These are phyloP conservation scores for Artemisia argyi DNA, from an alignment of 129 eudicot species.

Conservation along the genomic window DNA sequence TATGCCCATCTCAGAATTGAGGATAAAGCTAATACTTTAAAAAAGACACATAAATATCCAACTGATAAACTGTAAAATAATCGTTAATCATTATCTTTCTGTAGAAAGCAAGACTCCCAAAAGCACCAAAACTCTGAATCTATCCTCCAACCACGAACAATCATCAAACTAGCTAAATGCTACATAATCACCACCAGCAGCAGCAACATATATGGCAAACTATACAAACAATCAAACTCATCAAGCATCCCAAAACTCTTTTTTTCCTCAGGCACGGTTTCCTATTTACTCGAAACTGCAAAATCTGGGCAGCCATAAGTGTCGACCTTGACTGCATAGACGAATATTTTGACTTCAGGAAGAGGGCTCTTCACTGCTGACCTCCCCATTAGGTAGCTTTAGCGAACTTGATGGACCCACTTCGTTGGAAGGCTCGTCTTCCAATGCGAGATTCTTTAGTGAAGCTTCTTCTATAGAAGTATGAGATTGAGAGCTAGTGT, in stretches of 20 bases:
- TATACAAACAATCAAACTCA: slow-evolving; percentile 11
- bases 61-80: neutral
- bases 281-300: slow-evolving; percentile 33
- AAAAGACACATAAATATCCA: neutral
- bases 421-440: slow-evolving; percentile 27
- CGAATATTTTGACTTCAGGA: slow-evolving; percentile 17
- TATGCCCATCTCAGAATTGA: neutral
- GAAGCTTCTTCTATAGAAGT: slow-evolving; percentile 35
- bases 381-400: slow-evolving; percentile 39
- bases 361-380: slow-evolving; percentile 22
- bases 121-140: slow-evolving; percentile 3
- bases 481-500: slow-evolving; percentile 16
- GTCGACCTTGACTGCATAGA: slow-evolving; percentile 10
- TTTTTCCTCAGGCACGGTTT: too few species aligned
- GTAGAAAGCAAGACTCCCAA: neutral
- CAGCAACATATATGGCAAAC: slow-evolving; percentile 3
- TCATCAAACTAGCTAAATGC: slow-evolving; percentile 12
- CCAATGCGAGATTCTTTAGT: slow-evolving; percentile 39
- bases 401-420: slow-evolving; percentile 9
- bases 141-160: slow-evolving; percentile 6
- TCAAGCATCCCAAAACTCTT: slow-evolving; percentile 15
- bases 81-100: neutral
- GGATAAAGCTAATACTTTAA: neutral
- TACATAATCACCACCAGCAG: neutral
- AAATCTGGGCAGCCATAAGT: slow-evolving; percentile 30